Evolutionary conservation across 768 basidiomycete species (phyloP), one percentile per base, ranked within the genome.

Genomic region (Trametes punicea): DNA sequence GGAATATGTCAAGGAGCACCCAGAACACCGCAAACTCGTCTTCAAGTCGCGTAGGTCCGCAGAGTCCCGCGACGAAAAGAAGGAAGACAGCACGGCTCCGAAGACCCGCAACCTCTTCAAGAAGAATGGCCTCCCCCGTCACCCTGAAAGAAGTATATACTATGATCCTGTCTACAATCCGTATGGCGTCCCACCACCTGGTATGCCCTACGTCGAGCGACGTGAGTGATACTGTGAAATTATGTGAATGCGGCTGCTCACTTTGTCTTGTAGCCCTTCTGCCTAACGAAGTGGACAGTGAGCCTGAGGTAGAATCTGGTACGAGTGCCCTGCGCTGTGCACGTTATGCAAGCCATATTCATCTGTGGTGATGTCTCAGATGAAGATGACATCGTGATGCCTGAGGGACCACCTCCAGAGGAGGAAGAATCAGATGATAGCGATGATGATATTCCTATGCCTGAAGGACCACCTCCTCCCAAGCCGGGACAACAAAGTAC

Each of bases 111-210:
- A 85, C 46, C 67, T 83, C 31, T 94, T 94, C 74, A 82, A 88
- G 64, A 88, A 88, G 69, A 82, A 88, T 65, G 94, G 94, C 10
- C 79, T 92, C 36, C 88, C 93, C 59, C 78, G 87, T 51, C 90
- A 93, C 73, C 94, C 94, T n/a, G 92, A 91, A 66, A 79, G 91
- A 62, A 93, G 90, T 71, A 76, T 95, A 31, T 98, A 96, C 70
- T 98, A 93, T 73, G 90, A 98, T 64, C 81, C 90, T 26, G 81
- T 93, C 38, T 86, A 95, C 82, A 98, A 98, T 68, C 93, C 93
- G 21, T 94, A 78, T 67, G 95, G 94, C 26, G 90, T 93, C 16
- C 85, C 95, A 18, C 95, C 95, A 38, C 96, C 95, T 11, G 96
- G 96, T 6, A 92, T 97, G 93, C 93, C 91, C n/a, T 98, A 97